phyloP scores from a whole-genome alignment of 1,284 basidiomycete species.

The Malassezia sp. region DNA sequence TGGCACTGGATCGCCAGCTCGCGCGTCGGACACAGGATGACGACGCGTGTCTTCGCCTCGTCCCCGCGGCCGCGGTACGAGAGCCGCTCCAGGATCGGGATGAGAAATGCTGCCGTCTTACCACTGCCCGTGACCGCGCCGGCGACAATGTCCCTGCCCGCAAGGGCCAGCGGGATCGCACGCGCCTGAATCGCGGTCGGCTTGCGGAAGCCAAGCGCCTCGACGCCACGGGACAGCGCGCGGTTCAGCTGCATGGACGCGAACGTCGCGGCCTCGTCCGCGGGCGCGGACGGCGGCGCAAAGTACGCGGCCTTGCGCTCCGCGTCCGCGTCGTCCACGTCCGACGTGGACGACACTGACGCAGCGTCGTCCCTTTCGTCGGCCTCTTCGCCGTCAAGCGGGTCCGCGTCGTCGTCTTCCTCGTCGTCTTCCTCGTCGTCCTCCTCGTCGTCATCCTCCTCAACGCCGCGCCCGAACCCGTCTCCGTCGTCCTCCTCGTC shows the following conservation, averaged over 20 bases:
- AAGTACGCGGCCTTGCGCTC: constrained; percentile 40
- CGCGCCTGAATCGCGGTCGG: constrained; percentile 70
- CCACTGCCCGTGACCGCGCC: constrained; percentile 87
- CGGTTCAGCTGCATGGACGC: constrained; percentile 77
- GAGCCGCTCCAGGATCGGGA: constrained; percentile 65
- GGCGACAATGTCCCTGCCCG: constrained; percentile 53
- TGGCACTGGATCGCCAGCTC: constrained; percentile 50
- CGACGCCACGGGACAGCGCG: constrained; percentile 73
- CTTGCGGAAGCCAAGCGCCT: constrained; percentile 64
- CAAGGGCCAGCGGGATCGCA: constrained; percentile 49
- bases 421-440: constrained; percentile 32
- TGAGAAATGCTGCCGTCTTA: constrained; percentile 79
- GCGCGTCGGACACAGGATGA: constrained; percentile 50
- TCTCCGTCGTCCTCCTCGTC: constrained; percentile 48
- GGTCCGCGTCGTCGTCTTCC: constrained; percentile 21
- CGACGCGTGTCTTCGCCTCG: constrained; percentile 25
- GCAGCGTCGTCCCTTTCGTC: constrained; percentile 9
- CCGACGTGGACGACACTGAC: constrained; percentile 10
- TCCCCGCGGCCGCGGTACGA: constrained; percentile 17
- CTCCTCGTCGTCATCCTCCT: constrained; percentile 39
- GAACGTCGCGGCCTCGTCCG: constrained; percentile 50
- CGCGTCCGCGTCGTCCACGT: constrained; percentile 15
- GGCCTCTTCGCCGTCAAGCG: constrained; percentile 20
- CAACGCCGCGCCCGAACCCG: constrained; percentile 40
- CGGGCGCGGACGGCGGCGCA: no score